Base-by-base conservation (phyloP, 352 stramenopile species). In the Blastocystis sp. region DNA sequence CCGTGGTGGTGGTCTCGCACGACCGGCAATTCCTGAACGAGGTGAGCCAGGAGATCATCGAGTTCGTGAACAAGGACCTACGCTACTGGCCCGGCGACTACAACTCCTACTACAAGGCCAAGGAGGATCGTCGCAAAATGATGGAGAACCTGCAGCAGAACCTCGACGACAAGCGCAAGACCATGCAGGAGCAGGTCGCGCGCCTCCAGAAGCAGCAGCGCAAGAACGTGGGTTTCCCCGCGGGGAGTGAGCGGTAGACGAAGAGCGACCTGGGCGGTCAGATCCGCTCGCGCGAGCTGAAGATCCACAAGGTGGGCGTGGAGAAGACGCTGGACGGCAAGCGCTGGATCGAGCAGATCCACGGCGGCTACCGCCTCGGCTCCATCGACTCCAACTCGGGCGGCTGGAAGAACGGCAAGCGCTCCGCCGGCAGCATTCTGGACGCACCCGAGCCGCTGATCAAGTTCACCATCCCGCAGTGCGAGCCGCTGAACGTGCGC, bases 1-100 rank as follows among this genome's bases (percentile, higher is more conserved):
- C 96, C 0, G 95, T 98, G 78, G 92, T 99, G 28, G 97, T 94
- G 43, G 97, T 98, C 89, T 98, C 96, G 34, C 96, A 99, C 92
- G 96, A 99, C 90, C 92, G 96, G 34, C 98, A 98, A 91, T 99
- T 99, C 89, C 88, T 99, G 40, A 96, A 99, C 89, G 98, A 98
- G 89, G 96, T 98, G 2, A 94, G 95, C 9, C 92, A 95, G 38
- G 98, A 96, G 95, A 98, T 99, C 84, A 90, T 99, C 2, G 95
- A 99, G 89, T 91, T 99, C 1, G 95, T 98, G 90, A 92, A 95
- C 67, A 96, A 96, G 23, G 91, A 97, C 88, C 97, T 95, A n/a
- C 96, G 97, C 90, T 95, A 95, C 53, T 98, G 97, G 91, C 94
- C 98, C 91, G 96, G 96, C 52, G 98, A 98, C 90, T 99, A 98